Percentiles rank a stretch among this genome's conserved stretches.
These are phyloP conservation scores for Theobroma cacao DNA, from an alignment of 345 rosid species.

Conservation along the genomic window DNA sequence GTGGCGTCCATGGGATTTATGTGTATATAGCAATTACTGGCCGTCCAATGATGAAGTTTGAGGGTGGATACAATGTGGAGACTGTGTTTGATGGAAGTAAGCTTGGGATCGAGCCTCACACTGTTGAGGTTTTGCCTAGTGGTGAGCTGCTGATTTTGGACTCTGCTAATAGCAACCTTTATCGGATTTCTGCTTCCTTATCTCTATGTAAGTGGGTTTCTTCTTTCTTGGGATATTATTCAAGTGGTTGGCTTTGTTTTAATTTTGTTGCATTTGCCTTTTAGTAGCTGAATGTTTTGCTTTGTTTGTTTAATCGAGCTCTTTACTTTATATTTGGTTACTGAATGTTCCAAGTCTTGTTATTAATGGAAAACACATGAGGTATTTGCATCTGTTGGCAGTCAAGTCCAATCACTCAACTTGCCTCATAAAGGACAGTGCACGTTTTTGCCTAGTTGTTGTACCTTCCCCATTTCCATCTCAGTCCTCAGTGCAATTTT, in stretches of 20 bases:
- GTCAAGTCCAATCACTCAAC: not conserved
- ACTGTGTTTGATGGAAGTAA: conserved; percentile 99
- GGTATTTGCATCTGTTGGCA: conserved; percentile 2
- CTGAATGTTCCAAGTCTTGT: not conserved
- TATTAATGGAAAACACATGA: not conserved
- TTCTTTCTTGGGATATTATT: not conserved
- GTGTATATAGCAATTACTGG: conserved; percentile 57
- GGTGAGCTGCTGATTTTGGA: conserved; percentile 93
- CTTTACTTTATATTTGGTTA: not conserved
- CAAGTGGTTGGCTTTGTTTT: not conserved
- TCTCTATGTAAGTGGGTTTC: conserved; percentile 70
- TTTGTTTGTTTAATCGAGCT: not conserved
- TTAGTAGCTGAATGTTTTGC: not conserved
- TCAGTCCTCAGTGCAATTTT: not conserved
- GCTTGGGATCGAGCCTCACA: conserved; percentile 86
- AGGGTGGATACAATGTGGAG: conserved; percentile 91
- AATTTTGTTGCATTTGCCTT: not conserved
- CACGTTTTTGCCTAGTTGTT: not conserved
- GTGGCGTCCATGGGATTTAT: conserved; percentile 11
- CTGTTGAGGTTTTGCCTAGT: conserved; percentile 72
- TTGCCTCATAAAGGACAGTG: not conserved
- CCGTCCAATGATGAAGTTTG: conserved; percentile 93
- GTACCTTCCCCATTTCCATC: not conserved
- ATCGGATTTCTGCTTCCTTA: conserved; percentile 83
- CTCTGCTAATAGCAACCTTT: conserved; percentile 84